Conservation (phyloP, 495 filamentous ascomycete genomes). For the Penicillium steckii region DNA sequence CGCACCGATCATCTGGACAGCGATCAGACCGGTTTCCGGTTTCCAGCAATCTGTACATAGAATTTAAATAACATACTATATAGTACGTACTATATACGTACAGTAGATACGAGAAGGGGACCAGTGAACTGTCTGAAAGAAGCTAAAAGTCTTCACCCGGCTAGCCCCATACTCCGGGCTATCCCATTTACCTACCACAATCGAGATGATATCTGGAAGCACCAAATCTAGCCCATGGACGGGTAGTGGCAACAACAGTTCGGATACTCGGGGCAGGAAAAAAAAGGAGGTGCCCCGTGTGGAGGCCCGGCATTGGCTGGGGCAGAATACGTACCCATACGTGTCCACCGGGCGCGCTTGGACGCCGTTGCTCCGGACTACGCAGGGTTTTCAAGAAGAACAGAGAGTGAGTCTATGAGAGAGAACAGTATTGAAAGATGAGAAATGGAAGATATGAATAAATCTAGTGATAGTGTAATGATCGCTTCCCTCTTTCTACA, state of each 20-base stretch:
- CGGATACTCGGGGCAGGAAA: conserved; percentile 27
- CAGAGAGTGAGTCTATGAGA: neutral
- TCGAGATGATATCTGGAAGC: no score
- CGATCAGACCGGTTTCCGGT: neutral
- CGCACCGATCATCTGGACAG: neutral
- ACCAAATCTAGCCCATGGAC: no score
- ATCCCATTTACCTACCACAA: no score
- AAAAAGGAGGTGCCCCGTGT: conserved; percentile 26
- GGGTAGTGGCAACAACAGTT: no score
- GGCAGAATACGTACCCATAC: conserved; percentile 26
- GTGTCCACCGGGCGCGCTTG: conserved; percentile 22
- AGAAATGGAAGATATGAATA: neutral
- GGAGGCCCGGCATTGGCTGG: conserved; percentile 24
- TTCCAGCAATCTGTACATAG: no score
- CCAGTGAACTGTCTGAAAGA: no score
- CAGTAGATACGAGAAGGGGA: neutral
- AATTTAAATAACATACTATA: no score
- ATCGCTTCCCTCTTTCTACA: no score
- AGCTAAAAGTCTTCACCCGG: no score
- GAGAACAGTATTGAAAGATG: no score
- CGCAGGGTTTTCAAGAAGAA: conserved; percentile 3
- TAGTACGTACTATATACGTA: neutral
- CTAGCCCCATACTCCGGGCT: no score
- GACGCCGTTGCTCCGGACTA: conserved; percentile 27
- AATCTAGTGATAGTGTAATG: no score